Conservation (phyloP, 176 grass and related monocot genomes). For the Secale cereale region DNA sequence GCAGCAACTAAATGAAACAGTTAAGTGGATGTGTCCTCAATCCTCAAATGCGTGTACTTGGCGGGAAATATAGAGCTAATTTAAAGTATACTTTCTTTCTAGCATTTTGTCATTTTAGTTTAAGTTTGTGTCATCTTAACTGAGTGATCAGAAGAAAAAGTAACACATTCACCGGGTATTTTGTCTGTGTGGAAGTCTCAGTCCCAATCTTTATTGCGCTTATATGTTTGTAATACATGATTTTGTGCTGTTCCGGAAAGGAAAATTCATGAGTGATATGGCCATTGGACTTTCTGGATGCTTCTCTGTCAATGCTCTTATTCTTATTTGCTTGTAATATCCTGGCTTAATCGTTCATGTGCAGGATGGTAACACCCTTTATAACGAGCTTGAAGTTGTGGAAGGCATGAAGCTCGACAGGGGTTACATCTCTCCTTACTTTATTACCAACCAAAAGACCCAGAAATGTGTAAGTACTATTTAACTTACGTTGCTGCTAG, state of each 20-base stretch:
- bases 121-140: not conserved
- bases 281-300: not conserved
- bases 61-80: not conserved
- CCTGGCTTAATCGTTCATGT: not conserved
- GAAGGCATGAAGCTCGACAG: slow-evolving; percentile 99
- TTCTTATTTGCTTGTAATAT: not conserved
- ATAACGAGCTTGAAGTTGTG: slow-evolving; percentile 96
- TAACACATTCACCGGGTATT: not conserved
- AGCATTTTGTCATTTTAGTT: not conserved
- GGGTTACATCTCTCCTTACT: slow-evolving; percentile 98
- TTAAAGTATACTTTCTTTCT: not conserved
- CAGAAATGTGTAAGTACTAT: slow-evolving; percentile 93
- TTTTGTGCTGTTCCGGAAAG: not conserved
- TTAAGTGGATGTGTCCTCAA: not conserved
- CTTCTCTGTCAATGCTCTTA: not conserved
- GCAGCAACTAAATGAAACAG: not conserved
- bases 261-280: not conserved
- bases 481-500: not conserved
- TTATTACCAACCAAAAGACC: slow-evolving; percentile 85
- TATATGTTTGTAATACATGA: not conserved
- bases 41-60: not conserved
- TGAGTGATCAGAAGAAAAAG: not conserved
- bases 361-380: slow-evolving; percentile 90
- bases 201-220: not conserved
- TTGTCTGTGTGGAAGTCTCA: not conserved